phyloP scores from a whole-genome alignment of 2,329 filamentous ascomycete species.

The Aureobasidium leucospermi region DNA sequence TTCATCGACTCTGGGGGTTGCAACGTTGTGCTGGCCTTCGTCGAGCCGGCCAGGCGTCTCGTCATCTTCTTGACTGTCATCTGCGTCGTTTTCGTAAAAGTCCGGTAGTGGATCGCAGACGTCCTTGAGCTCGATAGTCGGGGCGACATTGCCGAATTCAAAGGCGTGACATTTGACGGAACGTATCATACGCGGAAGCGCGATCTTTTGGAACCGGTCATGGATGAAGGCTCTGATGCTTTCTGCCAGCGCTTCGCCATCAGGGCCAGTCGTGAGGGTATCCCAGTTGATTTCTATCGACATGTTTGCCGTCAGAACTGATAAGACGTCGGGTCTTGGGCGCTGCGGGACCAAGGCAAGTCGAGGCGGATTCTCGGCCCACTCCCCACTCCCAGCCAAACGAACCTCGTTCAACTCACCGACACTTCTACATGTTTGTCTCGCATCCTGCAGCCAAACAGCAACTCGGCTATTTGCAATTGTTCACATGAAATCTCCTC shows the following conservation, averaged over 20 bases:
- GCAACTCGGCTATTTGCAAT: not conserved
- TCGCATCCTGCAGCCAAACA: not conserved
- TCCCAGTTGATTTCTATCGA: slow-evolving; percentile 98
- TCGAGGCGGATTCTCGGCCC: slow-evolving; percentile 11
- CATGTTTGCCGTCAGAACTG: slow-evolving; percentile 47
- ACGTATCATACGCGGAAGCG: slow-evolving; percentile 90
- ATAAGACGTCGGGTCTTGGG: not conserved
- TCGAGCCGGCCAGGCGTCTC: not conserved
- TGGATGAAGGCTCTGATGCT: slow-evolving; percentile 89
- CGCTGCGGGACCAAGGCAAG: not conserved
- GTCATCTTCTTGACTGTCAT: slow-evolving; percentile 48
- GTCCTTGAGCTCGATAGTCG: slow-evolving; percentile 87
- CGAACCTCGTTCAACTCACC: not conserved
- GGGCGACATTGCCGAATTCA: slow-evolving; percentile 77
- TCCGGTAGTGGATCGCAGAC: slow-evolving; percentile 92
- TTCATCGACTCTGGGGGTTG: not conserved
- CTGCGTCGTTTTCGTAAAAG: slow-evolving; percentile 82
- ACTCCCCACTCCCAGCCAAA: not conserved
- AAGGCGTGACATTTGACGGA: slow-evolving; percentile 93
- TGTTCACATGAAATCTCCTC: not conserved
- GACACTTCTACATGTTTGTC: not conserved
- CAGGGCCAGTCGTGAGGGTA: slow-evolving; percentile 78
- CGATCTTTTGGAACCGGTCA: slow-evolving; percentile 87
- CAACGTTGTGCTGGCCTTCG: not conserved
- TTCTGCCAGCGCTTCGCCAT: slow-evolving; percentile 77